A percentile compares a stretch with the other conserved stretches of the same genome.
Evolutionary conservation across 2,329 filamentous ascomycete species (phyloP).

Genomic region (Neonectria sp.): DNA sequence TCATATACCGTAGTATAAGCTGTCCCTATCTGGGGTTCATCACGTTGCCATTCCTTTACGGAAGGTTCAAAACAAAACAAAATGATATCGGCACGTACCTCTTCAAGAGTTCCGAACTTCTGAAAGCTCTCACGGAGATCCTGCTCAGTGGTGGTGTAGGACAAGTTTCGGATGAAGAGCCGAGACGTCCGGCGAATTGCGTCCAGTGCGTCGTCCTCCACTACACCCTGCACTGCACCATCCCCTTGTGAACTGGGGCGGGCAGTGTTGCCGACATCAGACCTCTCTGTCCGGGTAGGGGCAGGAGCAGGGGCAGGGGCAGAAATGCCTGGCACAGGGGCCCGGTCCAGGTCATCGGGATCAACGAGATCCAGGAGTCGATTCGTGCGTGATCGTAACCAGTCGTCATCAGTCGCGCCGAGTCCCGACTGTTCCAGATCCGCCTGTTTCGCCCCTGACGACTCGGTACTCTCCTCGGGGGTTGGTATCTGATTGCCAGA

Average conservation of each 20-base stretch:
- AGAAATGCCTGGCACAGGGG: constrained; percentile 35
- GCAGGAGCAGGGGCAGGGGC: constrained; percentile 27
- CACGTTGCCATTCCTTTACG: constrained; percentile 66
- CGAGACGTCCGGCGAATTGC: constrained; percentile 79
- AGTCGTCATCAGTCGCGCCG: constrained; percentile 84
- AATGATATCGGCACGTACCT: constrained; percentile 76
- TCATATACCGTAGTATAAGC: constrained; percentile 95
- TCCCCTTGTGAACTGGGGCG: constrained; percentile 34
- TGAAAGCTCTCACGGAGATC: constrained; percentile 82
- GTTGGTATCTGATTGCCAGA: constrained; percentile 27
- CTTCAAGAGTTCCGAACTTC: constrained; percentile 82
- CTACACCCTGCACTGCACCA: constrained; percentile 21
- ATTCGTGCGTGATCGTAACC: constrained; percentile 91
- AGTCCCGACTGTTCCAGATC: constrained; percentile 45
- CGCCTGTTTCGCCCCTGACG: constrained; percentile 40
- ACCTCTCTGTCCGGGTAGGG: constrained; percentile 35
- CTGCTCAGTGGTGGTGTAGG: constrained; percentile 83
- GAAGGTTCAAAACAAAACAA: constrained; percentile 33
- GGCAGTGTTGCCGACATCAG: constrained; percentile 34
- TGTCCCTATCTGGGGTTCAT: constrained; percentile 99
- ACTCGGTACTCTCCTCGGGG: constrained; percentile 40
- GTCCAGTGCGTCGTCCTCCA: constrained; percentile 44
- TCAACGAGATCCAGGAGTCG: constrained; percentile 88
- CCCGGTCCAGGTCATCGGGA: constrained; percentile 70
- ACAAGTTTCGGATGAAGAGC: constrained; percentile 90